These are phyloP conservation scores for Tolypocladium tundrense DNA, from an alignment of 2,329 filamentous ascomycete species.

Conservation along the genomic window DNA sequence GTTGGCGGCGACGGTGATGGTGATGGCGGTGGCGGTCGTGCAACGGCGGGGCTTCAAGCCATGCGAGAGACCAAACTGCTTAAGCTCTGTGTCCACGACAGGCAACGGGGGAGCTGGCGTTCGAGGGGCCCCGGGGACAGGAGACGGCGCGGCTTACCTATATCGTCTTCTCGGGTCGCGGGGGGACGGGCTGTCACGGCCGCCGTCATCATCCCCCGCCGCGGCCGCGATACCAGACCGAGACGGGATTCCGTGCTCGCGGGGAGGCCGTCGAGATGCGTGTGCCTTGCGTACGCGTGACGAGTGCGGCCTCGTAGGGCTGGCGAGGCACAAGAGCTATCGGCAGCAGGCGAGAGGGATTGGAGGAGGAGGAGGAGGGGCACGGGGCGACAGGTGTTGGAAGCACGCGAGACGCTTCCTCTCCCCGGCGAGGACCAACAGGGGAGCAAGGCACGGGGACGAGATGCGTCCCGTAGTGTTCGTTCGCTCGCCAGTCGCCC, in stretches of 20 bases:
- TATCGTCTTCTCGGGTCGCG: neutral
- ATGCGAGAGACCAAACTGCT: neutral
- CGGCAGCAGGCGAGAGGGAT: neutral
- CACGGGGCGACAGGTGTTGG: neutral
- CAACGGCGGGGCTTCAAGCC: neutral
- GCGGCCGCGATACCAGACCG: neutral
- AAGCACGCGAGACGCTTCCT: neutral
- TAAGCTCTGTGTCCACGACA: neutral
- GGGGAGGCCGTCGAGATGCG: neutral
- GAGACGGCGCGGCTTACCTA: neutral
- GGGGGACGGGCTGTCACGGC: slow-evolving; percentile 2
- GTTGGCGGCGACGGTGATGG: neutral
- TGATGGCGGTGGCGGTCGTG: neutral
- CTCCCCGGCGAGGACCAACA: neutral
- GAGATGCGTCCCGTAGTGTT: neutral
- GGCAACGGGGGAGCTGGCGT: neutral
- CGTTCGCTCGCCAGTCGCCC: neutral
- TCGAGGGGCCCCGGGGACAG: neutral
- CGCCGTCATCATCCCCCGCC: neutral
- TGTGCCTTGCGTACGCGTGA: slow-evolving; percentile 4
- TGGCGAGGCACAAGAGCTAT: neutral
- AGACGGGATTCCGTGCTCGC: neutral
- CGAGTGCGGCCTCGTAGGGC: slow-evolving; percentile 6
- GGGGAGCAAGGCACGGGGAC: neutral
- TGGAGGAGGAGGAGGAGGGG: neutral